Evolutionary conservation across 2,329 filamentous ascomycete species (phyloP).

Genomic region (Pyrenophora seminiperda): DNA sequence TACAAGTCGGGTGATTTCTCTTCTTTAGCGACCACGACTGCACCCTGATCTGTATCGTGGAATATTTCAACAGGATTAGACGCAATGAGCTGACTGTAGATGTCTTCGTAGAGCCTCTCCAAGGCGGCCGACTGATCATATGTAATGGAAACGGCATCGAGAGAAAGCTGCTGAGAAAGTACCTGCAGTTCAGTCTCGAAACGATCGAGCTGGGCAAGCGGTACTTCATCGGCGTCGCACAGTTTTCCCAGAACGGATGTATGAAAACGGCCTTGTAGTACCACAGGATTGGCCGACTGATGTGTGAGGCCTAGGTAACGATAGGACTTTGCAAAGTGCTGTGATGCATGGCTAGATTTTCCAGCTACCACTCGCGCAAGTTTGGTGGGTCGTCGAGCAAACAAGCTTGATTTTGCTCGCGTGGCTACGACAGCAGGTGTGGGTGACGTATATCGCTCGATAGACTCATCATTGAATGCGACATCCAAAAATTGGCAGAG

Average conservation of each 20-base stretch:
- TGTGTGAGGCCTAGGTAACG: conserved; percentile 35
- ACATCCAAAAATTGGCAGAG: conserved; percentile 47
- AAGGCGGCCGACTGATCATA: conserved; percentile 38
- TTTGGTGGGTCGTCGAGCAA: conserved; percentile 47
- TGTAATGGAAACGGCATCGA: conserved; percentile 43
- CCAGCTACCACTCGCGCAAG: conserved; percentile 13
- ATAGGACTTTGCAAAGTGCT: conserved; percentile 31
- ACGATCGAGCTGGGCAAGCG: conserved; percentile 48
- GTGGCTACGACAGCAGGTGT: conserved; percentile 21
- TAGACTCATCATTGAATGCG: conserved; percentile 18
- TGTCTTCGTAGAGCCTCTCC: conserved; percentile 30
- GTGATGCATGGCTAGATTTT: conserved; percentile 16
- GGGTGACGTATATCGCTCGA: conserved; percentile 11
- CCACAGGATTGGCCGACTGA: conserved; percentile 26
- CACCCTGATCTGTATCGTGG: neutral
- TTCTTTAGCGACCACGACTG: conserved; percentile 17
- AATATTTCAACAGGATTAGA: conserved; percentile 30
- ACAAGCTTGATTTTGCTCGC: conserved; percentile 37
- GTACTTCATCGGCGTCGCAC: conserved; percentile 42
- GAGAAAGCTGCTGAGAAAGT: conserved; percentile 44
- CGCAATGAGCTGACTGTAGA: conserved; percentile 27
- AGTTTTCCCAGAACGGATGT: conserved; percentile 36
- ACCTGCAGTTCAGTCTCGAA: conserved; percentile 49
- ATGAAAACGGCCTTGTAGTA: conserved; percentile 38
- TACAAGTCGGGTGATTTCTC: conserved; percentile 33